Base-by-base conservation (phyloP, 805 yeast species). In the Suhomyces vadensis region DNA sequence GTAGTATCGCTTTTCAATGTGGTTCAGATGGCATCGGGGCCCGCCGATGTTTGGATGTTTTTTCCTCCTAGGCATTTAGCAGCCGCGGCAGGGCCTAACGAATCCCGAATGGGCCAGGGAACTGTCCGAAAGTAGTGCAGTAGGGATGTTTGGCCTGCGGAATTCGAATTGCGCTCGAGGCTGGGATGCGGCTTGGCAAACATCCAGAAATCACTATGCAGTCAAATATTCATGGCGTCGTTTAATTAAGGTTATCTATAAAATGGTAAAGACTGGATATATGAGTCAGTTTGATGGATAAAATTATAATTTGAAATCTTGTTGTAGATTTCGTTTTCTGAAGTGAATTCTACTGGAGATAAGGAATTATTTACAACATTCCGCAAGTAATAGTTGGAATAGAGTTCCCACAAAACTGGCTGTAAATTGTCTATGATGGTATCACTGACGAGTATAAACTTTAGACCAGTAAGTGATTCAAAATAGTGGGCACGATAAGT, bases 391-490 rank as follows among this genome's bases (percentile, higher is more conserved):
- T 81, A 65, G 17, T 74, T 71, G 8, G 78, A 67, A 63, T 86
- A 87, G 21, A 87, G 73, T 46, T 77, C 80, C 54, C 74, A 74
- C 43, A 87, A 65, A 6, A 74, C 78, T 8, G 61, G 60, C 53
- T 79, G 82, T 43, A 85, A 57, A 51, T 80, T 76, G 41, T 81
- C 83, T 8, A 78, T 71, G 1, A 55, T 56, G 24, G 79, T 75
- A 61, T 89, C 96, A 6, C 92, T 82, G 22, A 90, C 63, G 19
- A 91, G 59, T 25, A 87, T 82, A 54, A 92, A 81, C 62, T 87
- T 82, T 46, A 91, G 65, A 27, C 89, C 90, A 1, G 94, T 78
- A 4, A 89, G 79, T 1, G 95, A 81, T 61, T 89, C 96, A 55
- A 74, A 78, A 52, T 79, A 83, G 60, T 92, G 97, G 21, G 88